phyloP scores from a whole-genome alignment of 805 yeast species.

The Ogataea saltuana region DNA sequence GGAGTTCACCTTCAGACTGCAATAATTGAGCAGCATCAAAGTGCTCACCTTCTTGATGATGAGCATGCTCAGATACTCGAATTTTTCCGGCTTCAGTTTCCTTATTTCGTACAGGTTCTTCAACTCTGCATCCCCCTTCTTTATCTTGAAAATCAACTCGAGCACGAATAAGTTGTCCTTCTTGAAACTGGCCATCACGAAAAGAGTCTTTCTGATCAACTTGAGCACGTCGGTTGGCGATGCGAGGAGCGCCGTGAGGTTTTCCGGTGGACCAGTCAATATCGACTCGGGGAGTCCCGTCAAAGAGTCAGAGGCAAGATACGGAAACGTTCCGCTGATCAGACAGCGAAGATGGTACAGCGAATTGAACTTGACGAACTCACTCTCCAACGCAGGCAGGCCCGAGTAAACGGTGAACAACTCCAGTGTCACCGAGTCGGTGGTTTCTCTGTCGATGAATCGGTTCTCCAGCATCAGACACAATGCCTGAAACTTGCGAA shows the following conservation, averaged over 20 bases:
- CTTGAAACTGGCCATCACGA: conserved; percentile 11
- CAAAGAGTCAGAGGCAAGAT: conserved; percentile 6
- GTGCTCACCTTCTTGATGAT: conserved; percentile 14
- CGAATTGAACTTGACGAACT: conserved; percentile 14
- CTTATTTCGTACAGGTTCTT: conserved; percentile 12
- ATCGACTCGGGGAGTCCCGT: background rate
- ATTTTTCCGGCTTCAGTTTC: conserved; percentile 10
- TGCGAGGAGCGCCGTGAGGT: background rate
- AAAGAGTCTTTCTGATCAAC: conserved; percentile 9
- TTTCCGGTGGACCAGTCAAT: conserved; percentile 6
- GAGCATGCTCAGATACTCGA: conserved; percentile 9
- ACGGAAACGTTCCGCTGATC: conserved; percentile 16
- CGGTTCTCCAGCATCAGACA: conserved; percentile 16
- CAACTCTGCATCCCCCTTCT: conserved; percentile 14
- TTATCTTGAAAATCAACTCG: conserved; percentile 11
- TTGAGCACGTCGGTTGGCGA: conserved; percentile 7
- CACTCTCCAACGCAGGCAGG: conserved; percentile 1
- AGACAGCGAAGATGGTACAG: conserved; percentile 20
- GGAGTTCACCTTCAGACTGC: conserved; percentile 16
- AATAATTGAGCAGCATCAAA: conserved; percentile 15
- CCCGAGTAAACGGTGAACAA: conserved; percentile 10
- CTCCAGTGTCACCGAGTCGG: conserved; percentile 13
- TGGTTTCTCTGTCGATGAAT: conserved; percentile 9
- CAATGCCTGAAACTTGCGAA: conserved; percentile 20
- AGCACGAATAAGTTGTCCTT: conserved; percentile 10